A percentile compares a stretch with the other conserved stretches of the same genome.
Evolutionary conservation across 225 moss, liverwort and hornwort genomes (phyloP).

Genomic region (Ulota crispa): DNA sequence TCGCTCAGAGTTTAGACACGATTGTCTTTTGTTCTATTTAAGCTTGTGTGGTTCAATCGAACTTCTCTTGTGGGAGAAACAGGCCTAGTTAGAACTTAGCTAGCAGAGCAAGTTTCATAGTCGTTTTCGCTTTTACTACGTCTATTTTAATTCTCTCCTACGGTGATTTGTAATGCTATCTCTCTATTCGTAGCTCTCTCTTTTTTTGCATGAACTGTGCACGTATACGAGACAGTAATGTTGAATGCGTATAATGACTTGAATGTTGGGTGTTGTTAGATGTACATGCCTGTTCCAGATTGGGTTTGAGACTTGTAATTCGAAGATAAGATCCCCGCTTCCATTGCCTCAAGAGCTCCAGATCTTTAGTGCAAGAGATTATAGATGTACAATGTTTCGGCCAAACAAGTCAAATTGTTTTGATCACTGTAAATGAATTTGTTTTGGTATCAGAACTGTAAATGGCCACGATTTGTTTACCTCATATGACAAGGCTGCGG

Average conservation of each 20-base stretch:
- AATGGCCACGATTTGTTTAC: too few relatives aligned
- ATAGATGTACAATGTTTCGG: too few relatives aligned
- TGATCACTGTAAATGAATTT: too few relatives aligned
- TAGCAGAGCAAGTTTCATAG: slow-evolving; percentile 34
- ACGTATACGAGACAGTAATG: slow-evolving; percentile 4
- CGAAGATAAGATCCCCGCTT: too few relatives aligned
- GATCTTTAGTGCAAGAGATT: too few relatives aligned
- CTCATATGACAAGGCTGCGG: too few relatives aligned
- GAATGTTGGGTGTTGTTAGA: background rate
- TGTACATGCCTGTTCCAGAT: background rate
- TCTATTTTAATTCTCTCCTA: background rate
- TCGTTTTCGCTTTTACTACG: background rate
- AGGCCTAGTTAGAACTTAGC: slow-evolving; percentile 10
- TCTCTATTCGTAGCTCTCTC: background rate
- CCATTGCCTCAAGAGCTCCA: too few relatives aligned
- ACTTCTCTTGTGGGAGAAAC: slow-evolving; percentile 26
- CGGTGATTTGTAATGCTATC: slow-evolving; percentile 29
- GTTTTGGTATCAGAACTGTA: too few relatives aligned
- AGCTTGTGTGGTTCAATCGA: slow-evolving; percentile 30
- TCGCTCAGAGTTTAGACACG: background rate
- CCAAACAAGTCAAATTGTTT: too few relatives aligned
- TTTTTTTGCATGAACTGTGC: slow-evolving; percentile 4
- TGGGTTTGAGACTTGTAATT: background rate
- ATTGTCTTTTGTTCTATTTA: background rate
- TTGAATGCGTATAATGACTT: background rate